Conservation (phyloP, 2,329 filamentous ascomycete species). For the Helicocarpus griseus region DNA sequence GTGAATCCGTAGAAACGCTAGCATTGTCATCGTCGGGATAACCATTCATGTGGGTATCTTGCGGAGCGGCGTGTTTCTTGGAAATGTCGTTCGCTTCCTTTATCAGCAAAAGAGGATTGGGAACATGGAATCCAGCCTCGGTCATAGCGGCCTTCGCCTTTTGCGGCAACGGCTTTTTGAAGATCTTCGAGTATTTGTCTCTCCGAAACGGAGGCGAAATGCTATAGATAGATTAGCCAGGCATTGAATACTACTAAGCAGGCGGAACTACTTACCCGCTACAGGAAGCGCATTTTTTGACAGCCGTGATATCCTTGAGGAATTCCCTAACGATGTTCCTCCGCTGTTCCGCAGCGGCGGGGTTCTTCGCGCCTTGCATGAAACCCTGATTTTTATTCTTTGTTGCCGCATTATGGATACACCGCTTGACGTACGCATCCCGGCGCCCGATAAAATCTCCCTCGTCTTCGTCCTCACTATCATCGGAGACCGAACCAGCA, state of each 20-base stretch:
- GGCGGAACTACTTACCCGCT: conserved; percentile 34
- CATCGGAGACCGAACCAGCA: conserved; percentile 50
- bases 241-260: background rate
- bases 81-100: conserved; percentile 35
- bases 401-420: conserved; percentile 53
- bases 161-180: conserved; percentile 64
- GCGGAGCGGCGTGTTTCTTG: conserved; percentile 22
- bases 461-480: conserved; percentile 52
- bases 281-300: conserved; percentile 60
- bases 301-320: conserved; percentile 59
- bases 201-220: conserved; percentile 79
- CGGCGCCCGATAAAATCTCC: conserved; percentile 46
- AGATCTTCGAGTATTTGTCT: conserved; percentile 87
- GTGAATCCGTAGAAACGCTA: conserved; percentile 45
- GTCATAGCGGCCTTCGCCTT: conserved; percentile 74
- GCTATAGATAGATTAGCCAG: conserved; percentile 29
- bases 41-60: conserved; percentile 11
- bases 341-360: conserved; percentile 69
- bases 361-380: conserved; percentile 59
- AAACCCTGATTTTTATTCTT: conserved; percentile 33
- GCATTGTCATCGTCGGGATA: conserved; percentile 36
- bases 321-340: conserved; percentile 72
- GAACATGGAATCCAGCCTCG: conserved; percentile 54
- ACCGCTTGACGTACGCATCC: conserved; percentile 61
- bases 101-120: conserved; percentile 59